Percentiles rank a stretch among this genome's conserved stretches.
phyloP scores from a whole-genome alignment of 352 stramenopile species.

The Plasmopara halstedii region DNA sequence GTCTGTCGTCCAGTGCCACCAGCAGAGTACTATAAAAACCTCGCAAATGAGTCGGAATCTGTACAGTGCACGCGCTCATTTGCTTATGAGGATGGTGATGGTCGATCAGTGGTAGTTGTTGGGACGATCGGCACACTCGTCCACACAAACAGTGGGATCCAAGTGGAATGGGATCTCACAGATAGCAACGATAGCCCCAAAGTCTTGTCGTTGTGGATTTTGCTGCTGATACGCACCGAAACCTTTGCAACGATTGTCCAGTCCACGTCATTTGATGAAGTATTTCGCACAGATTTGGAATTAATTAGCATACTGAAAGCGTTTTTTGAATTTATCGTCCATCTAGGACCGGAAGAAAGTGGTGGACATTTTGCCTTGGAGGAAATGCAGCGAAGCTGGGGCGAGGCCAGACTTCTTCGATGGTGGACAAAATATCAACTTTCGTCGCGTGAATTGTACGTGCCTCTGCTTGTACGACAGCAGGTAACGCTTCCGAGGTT shows the following conservation, averaged over 20 bases:
- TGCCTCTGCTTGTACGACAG: constrained; percentile 30
- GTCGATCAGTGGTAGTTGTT: constrained; percentile 28
- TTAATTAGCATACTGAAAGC: constrained; percentile 39
- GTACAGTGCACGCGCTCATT: constrained; percentile 46
- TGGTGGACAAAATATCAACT: constrained; percentile 45
- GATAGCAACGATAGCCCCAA: constrained; percentile 1
- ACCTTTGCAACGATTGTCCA: constrained; percentile 35
- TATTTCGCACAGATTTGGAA: constrained; percentile 22
- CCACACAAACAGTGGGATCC: constrained; percentile 11
- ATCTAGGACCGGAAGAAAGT: constrained; percentile 28
- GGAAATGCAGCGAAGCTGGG: constrained; percentile 39
- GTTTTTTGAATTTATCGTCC: constrained; percentile 53
- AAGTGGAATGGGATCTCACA: constrained; percentile 40
- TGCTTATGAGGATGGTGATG: constrained; percentile 28
- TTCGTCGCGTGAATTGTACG: constrained; percentile 30
- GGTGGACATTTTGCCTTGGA: constrained; percentile 12
- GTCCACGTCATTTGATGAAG: constrained; percentile 16
- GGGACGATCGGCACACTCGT: constrained; percentile 28
- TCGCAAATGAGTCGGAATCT: constrained; percentile 5
- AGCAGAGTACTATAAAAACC: constrained; percentile 32
- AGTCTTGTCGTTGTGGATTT: constrained; percentile 36
- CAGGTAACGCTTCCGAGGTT: constrained; percentile 38
- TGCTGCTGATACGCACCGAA: constrained; percentile 34
- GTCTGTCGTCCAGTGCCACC: constrained; percentile 29
- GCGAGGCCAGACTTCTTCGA: constrained; percentile 38